These are phyloP conservation scores for Scolecobasidium constrictum DNA, from an alignment of 2,329 filamentous ascomycete species.

Conservation along the genomic window DNA sequence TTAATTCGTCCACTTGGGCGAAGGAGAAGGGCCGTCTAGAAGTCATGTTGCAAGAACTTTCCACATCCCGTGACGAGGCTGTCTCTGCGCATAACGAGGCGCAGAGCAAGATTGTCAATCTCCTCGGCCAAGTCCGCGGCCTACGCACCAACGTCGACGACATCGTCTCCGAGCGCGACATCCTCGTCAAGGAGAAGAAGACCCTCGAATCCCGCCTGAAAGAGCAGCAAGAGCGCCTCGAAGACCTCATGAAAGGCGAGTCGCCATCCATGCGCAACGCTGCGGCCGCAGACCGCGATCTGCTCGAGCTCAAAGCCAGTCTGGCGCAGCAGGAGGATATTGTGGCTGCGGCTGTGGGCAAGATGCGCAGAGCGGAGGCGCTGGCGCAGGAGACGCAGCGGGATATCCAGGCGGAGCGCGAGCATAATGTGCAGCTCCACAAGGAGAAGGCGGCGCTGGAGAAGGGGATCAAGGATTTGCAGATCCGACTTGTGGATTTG, in stretches of 20 bases:
- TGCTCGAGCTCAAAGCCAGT: conserved; percentile 78
- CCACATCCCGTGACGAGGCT: conserved; percentile 86
- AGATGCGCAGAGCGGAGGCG: conserved; percentile 91
- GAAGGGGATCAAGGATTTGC: conserved; percentile 81
- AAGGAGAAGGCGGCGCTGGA: conserved; percentile 85
- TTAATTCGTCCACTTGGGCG: conserved; percentile 96
- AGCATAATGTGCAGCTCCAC: conserved; percentile 68
- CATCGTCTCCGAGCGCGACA: conserved; percentile 72
- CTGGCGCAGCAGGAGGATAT: conserved; percentile 92
- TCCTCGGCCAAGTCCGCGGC: conserved; percentile 79
- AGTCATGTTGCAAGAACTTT: conserved; percentile 77
- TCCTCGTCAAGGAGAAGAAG: conserved; percentile 79
- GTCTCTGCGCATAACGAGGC: conserved; percentile 89
- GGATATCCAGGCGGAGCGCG: conserved; percentile 78
- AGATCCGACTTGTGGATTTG: conserved; percentile 80
- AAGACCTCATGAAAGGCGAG: conserved; percentile 76
- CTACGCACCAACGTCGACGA: conserved; percentile 81
- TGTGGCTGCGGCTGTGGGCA: conserved; percentile 80
- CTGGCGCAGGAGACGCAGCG: conserved; percentile 83
- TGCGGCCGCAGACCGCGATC: conserved; percentile 76
- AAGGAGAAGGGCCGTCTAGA: conserved; percentile 94
- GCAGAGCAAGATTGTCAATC: conserved; percentile 80
- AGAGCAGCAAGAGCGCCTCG: conserved; percentile 79
- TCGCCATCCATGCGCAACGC: conserved; percentile 83
- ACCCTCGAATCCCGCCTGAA: conserved; percentile 73